Evolutionary conservation across 2,329 filamentous ascomycete species (phyloP), one percentile per base, ranked within the genome.

Genomic region (Hirsutella thompsonii): DNA sequence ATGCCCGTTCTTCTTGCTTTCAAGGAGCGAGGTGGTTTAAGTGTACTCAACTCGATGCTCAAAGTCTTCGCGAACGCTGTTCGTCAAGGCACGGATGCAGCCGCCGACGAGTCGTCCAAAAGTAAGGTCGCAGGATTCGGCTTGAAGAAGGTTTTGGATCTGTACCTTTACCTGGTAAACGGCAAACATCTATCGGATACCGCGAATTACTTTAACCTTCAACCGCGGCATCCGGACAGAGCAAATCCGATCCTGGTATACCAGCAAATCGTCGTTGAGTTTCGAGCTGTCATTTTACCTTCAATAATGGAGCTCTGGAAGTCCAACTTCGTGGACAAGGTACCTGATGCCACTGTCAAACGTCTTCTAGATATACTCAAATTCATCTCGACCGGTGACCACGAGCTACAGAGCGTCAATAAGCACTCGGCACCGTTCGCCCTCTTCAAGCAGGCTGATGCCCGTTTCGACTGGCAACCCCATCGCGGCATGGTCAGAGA

Each of bases 1-100:
- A 83, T 87, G 35, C 73, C 92, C 21, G 80, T 96, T 29, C 69
- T 98, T 20, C 73, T 89, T 42, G 83, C 87, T 1, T 95, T 98
- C 66, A 90, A 89, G 58, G 80, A 86, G 44, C 74, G 79, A 37
- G 79, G 78, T 32, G 90, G 92, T 0, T 70, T 98, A 44, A 72
- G 79, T 8, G 70, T 78, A 5, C 64, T 96, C 45, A 87, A 85
- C 50, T 66, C 72, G 0, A 79, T 94, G 55, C 70, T 93, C 9
- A 67, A 76, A 33, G 69, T 74, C 16, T 92, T 93, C 51, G 52
- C 58, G n/a, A 42, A 45, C 8, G 50, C 54, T 39, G 51, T 63
- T 36, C 51, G 51, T 14, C 46, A 54, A 21, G 52, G 52, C 3
- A 41, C 50, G 16, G 52, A 52, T 23, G 70, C 76, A 40, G 61